Percentiles rank a stretch among this genome's conserved stretches.
Conservation (phyloP, 495 filamentous ascomycete genomes). For the Friedmanniomyces endolithicus region DNA sequence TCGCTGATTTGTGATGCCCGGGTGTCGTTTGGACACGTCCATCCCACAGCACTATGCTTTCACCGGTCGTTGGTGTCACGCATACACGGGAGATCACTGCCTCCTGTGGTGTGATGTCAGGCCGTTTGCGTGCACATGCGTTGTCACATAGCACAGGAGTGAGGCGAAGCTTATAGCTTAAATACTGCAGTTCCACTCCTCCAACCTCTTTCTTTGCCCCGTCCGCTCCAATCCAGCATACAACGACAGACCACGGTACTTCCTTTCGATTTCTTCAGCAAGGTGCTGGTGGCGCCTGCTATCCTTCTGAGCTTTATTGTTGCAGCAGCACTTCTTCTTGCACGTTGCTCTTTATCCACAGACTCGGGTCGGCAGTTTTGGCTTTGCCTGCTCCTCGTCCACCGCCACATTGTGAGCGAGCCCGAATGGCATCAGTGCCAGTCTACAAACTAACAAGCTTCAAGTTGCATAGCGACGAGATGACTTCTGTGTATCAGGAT, state of each 20-base stretch:
- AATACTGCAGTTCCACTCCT: background rate
- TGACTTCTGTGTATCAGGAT: background rate
- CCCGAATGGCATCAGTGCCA: too few relatives aligned
- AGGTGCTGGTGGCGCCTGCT: too few relatives aligned
- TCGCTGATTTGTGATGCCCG: background rate
- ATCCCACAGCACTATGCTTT: background rate
- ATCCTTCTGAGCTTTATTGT: too few relatives aligned
- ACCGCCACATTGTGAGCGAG: too few relatives aligned
- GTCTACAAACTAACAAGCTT: background rate
- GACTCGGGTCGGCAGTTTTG: too few relatives aligned
- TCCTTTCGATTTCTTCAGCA: too few relatives aligned
- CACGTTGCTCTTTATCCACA: too few relatives aligned
- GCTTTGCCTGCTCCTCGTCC: too few relatives aligned
- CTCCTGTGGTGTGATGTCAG: background rate
- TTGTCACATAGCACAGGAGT: background rate
- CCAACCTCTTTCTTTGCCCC: background rate
- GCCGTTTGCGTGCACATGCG: background rate
- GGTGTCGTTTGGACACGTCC: background rate
- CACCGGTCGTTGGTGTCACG: background rate
- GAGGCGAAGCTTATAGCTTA: background rate
- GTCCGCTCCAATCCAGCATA: too few relatives aligned
- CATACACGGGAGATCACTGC: background rate
- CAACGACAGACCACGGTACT: too few relatives aligned
- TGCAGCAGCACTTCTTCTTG: too few relatives aligned
- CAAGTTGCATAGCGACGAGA: background rate